phyloP scores from a whole-genome alignment of 768 basidiomycete species.

The Lactarius sanguifluus region DNA sequence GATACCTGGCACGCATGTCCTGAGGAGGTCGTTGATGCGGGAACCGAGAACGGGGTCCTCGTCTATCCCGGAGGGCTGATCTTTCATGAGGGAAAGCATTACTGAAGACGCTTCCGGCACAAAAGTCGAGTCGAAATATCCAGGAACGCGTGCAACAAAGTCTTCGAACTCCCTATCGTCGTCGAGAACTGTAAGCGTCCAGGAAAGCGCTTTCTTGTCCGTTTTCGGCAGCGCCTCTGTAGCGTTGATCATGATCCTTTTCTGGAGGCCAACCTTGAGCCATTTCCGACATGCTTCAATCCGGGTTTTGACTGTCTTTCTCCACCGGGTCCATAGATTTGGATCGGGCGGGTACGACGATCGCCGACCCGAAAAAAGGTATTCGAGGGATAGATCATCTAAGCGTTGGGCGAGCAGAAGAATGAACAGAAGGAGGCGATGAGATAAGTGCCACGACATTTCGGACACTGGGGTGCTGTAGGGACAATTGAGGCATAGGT shows the following conservation, averaged over 20 bases:
- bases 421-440: background rate
- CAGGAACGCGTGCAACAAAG: slow-evolving; percentile 9
- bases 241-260: slow-evolving; percentile 2
- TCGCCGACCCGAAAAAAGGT: background rate
- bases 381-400: background rate
- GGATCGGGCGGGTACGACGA: background rate
- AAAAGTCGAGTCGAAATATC: background rate
- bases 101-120: background rate
- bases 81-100: slow-evolving; percentile 1
- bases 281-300: background rate
- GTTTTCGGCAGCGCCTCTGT: background rate
- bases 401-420: background rate
- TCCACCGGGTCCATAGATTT: background rate
- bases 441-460: background rate
- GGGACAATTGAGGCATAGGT: slow-evolving; percentile 1
- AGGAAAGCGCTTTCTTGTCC: slow-evolving; percentile 4
- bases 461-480: slow-evolving; percentile 17
- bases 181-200: slow-evolving; percentile 16
- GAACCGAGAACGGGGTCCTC: slow-evolving; percentile 13
- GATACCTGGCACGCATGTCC: slow-evolving; percentile 1
- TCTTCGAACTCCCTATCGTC: slow-evolving; percentile 13
- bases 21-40: slow-evolving; percentile 12
- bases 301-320: background rate
- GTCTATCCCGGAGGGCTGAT: too few relatives aligned
- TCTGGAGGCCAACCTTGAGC: slow-evolving; percentile 3